Evolutionary conservation across 441 rosid species (phyloP), one percentile per base, ranked within the genome.

Genomic region (Mallotus japonicus): DNA sequence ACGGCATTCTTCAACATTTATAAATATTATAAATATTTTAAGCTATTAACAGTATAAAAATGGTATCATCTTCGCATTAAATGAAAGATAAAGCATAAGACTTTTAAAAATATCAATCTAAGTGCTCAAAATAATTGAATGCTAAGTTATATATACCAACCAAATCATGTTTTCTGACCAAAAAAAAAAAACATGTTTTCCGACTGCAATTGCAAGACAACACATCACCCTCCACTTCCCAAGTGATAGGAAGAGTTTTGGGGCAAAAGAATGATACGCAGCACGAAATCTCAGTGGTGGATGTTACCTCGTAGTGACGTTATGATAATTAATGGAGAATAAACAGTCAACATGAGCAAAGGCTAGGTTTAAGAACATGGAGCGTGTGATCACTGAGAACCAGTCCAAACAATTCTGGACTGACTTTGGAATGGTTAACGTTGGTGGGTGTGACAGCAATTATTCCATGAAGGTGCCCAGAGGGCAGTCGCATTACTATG

Each of bases 171-270:
- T 44, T n/a, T n/a, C n/a, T n/a, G n/a, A n/a, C n/a, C n/a, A n/a
- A n/a, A n/a, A n/a, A n/a, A n/a, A n/a, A n/a, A n/a, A n/a, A n/a
- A n/a, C n/a, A n/a, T n/a, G n/a, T n/a, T n/a, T n/a, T 44, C 2
- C 13, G 12, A 10, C 9, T 7, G 9, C 49, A 44, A 44, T 5
- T 8, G 12, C 49, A 44, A 7, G 49, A 10, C 0, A 44, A 7
- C 49, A 9, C 6, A 37, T 37, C 12, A 44, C 49, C 11, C 49
- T 7, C 51, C 73, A 57, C 64, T 20, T 69, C 72, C 72, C 53
- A 14, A 69, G 22, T 57, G 72, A 69, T 56, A n/a, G 72, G 54
- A 69, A 28, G 20, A 42, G 32, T 2, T 32, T 0, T 0, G 20
- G 28, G 32, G 44, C 4, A 67, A 51, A n/a, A 16, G 10, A 4